These are phyloP conservation scores for Collybia nuda DNA, from an alignment of 768 basidiomycete species.

Conservation along the genomic window DNA sequence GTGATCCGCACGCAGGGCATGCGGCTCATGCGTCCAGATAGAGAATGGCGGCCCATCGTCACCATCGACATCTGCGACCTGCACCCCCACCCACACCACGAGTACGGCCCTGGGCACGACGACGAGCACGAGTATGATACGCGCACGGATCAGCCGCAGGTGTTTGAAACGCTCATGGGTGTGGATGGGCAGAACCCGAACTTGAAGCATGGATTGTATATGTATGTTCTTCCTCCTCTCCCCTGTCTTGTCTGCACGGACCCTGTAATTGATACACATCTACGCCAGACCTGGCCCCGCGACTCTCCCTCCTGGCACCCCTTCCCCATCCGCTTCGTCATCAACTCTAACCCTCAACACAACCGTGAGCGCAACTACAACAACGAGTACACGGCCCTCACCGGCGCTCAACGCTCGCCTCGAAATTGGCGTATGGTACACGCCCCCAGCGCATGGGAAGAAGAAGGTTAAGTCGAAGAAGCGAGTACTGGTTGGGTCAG, in stretches of 20 bases:
- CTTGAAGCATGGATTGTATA: conserved; percentile 46
- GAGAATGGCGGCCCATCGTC: conserved; percentile 68
- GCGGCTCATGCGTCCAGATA: conserved; percentile 55
- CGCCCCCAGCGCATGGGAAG: conserved; percentile 28
- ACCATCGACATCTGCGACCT: conserved; percentile 49
- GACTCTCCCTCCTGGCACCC: conserved; percentile 13
- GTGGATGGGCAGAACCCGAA: conserved; percentile 75
- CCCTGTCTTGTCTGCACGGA: background rate
- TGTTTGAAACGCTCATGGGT: conserved; percentile 59
- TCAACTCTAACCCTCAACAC: no score
- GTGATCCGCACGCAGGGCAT: conserved; percentile 45
- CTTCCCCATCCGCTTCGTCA: no score
- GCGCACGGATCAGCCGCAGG: conserved; percentile 33
- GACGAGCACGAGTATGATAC: no score
- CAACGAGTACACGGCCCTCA: no score
- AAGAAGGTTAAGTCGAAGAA: conserved; percentile 66
- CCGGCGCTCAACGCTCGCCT: conserved; percentile 31
- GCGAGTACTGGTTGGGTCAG: conserved; percentile 52
- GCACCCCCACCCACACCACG: conserved; percentile 25
- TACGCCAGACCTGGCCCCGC: conserved; percentile 37
- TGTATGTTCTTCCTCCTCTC: conserved; percentile 40
- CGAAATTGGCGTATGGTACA: conserved; percentile 57
- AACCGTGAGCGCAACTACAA: no score
- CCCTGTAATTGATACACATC: background rate
- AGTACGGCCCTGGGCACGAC: no score